phyloP scores from a whole-genome alignment of 2,329 filamentous ascomycete genomes.

The Apiospora koreana region DNA sequence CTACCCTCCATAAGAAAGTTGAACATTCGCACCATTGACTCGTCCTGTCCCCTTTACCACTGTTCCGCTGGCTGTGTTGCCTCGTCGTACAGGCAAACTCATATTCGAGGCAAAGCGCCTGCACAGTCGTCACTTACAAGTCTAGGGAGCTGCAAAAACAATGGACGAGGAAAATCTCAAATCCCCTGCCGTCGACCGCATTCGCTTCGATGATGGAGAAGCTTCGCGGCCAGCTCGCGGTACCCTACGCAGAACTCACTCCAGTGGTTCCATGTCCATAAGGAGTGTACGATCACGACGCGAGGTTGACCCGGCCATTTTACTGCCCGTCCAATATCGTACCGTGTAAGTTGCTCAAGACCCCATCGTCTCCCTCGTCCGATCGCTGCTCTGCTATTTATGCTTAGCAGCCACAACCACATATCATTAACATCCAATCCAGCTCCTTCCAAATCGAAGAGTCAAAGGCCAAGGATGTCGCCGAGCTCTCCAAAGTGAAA shows the following conservation, averaged over 20 bases:
- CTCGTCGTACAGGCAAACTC: not conserved
- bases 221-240: conserved; percentile 26
- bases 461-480: not conserved
- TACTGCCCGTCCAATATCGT: conserved; percentile 8
- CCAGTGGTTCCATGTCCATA: conserved; percentile 42
- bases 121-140: not conserved
- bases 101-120: not conserved
- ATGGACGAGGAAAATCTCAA: conserved; percentile 31
- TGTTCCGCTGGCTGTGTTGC: not conserved
- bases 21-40: not conserved
- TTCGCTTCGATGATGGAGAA: conserved; percentile 42
- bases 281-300: conserved; percentile 39
- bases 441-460: conserved; percentile 13
- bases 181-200: conserved; percentile 23
- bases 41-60: not conserved
- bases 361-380: conserved; percentile 16
- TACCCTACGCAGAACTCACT: conserved; percentile 28
- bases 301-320: conserved; percentile 27
- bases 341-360: not conserved
- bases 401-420: not conserved
- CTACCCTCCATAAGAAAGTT: not conserved
- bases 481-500: conserved; percentile 8
- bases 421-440: not conserved
- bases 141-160: conserved; percentile 13
- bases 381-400: conserved; percentile 35